Conservation (phyloP, 1,284 basidiomycete genomes). For the Gastroboletus turbinatus region DNA sequence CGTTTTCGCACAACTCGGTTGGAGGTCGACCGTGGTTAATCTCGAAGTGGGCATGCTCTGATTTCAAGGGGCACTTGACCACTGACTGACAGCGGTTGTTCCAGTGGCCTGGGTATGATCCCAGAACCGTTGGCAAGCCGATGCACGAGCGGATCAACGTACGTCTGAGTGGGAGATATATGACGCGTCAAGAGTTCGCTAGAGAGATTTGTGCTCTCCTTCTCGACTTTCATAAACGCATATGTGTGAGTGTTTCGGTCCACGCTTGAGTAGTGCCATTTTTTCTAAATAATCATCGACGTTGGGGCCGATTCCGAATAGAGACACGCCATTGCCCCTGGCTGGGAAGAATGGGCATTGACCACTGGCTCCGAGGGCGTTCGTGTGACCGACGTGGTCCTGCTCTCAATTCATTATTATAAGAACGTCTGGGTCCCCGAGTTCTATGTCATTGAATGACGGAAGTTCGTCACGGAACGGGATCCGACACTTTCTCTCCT, state of each 20-base stretch:
- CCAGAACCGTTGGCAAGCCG: background rate
- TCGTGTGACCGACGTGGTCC: conserved; percentile 4
- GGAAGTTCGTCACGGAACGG: no score
- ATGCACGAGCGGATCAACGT: conserved; percentile 6
- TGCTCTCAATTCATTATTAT: conserved; percentile 24
- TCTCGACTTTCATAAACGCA: background rate
- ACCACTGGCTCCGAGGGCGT: conserved; percentile 4
- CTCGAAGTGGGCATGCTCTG: conserved; percentile 10
- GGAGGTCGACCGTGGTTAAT: conserved; percentile 14
- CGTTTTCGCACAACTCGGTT: conserved; percentile 5
- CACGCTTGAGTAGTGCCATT: background rate
- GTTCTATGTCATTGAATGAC: conserved; percentile 16
- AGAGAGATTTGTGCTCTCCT: conserved; percentile 7
- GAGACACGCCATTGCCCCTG: conserved; percentile 2
- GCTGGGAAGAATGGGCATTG: conserved; percentile 16
- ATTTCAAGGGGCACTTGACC: background rate
- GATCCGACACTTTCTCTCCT: no score
- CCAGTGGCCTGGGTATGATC: conserved; percentile 22
- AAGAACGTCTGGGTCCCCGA: conserved; percentile 19
- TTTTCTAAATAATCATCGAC: background rate
- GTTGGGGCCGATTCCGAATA: background rate
- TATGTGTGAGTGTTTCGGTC: conserved; percentile 4
- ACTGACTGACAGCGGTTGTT: background rate
- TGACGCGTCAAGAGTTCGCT: conserved; percentile 17
- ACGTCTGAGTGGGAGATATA: background rate